Evolutionary conservation across 495 filamentous ascomycete genomes (phyloP).

Genomic region (Penicillium tannophilum): DNA sequence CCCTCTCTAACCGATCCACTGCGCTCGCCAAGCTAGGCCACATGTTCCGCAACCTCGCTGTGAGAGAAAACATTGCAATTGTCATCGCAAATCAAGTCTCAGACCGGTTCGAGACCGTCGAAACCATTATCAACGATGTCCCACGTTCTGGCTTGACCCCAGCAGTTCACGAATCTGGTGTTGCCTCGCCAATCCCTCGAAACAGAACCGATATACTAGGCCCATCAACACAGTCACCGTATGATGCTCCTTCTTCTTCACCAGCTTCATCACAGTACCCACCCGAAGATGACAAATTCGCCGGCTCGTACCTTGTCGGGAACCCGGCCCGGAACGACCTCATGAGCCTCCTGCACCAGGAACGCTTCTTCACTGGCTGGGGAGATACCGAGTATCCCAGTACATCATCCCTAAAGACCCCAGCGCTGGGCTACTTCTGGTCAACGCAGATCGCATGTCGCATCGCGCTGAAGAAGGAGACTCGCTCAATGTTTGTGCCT

Average conservation of each 20-base stretch:
- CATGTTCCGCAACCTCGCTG: slow-evolving; percentile 72
- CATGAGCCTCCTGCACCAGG: slow-evolving; percentile 81
- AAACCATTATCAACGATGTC: slow-evolving; percentile 10
- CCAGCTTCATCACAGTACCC: slow-evolving; percentile 35
- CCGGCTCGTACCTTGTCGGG: slow-evolving; percentile 43
- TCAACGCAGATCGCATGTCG: slow-evolving; percentile 81
- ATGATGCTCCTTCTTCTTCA: slow-evolving; percentile 30
- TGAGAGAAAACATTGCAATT: slow-evolving; percentile 71
- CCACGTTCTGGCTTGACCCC: slow-evolving; percentile 18
- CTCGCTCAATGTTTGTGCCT: slow-evolving; percentile 3
- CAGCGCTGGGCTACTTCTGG: slow-evolving; percentile 86
- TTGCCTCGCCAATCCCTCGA: slow-evolving; percentile 27
- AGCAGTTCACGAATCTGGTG: slow-evolving; percentile 20
- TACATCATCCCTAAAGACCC: slow-evolving; percentile 65
- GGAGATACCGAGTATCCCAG: slow-evolving; percentile 53
- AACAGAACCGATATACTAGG: slow-evolving; percentile 9
- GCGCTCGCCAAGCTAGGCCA: slow-evolving; percentile 79
- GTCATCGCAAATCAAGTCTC: slow-evolving; percentile 97
- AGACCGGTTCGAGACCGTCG: slow-evolving; percentile 67
- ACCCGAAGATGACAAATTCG: slow-evolving; percentile 41
- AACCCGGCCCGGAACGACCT: slow-evolving; percentile 46
- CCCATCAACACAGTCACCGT: slow-evolving; percentile 15
- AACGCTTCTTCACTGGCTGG: slow-evolving; percentile 94
- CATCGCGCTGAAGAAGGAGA: slow-evolving; percentile 70
- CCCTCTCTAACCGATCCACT: slow-evolving; percentile 53